Conservation (phyloP, 2,329 filamentous ascomycete genomes). For the Herpotrichia juniperi region DNA sequence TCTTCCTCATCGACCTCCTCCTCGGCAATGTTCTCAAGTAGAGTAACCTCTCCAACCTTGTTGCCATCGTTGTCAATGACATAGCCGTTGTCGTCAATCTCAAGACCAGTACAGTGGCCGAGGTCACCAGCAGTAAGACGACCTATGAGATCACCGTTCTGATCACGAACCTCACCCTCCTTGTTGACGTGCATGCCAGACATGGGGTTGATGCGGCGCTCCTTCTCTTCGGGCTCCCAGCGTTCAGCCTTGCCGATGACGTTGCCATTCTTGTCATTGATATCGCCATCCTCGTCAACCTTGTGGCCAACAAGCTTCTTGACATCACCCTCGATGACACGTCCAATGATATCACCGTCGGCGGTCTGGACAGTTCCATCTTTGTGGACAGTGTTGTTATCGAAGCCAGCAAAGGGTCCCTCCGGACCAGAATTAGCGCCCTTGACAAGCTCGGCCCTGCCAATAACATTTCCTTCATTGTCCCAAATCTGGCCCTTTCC, state of each 20-base stretch:
- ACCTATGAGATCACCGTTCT: conserved; percentile 57
- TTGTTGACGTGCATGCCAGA: conserved; percentile 60
- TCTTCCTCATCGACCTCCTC: conserved; percentile 62
- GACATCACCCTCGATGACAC: conserved; percentile 57
- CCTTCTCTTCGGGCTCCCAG: conserved; percentile 61
- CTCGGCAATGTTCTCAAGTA: conserved; percentile 66
- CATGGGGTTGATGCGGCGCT: conserved; percentile 65
- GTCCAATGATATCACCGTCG: conserved; percentile 55
- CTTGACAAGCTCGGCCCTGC: conserved; percentile 62
- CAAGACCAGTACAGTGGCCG: conserved; percentile 58
- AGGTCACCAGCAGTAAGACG: conserved; percentile 58
- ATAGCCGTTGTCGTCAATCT: conserved; percentile 60
- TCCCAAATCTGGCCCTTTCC: conserved; percentile 69
- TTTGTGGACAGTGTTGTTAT: conserved; percentile 61
- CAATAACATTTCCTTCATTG: conserved; percentile 66
- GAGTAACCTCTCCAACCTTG: conserved; percentile 67
- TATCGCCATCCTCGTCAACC: conserved; percentile 59
- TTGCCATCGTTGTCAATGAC: conserved; percentile 63
- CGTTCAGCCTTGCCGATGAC: conserved; percentile 59
- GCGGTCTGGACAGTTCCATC: conserved; percentile 61
- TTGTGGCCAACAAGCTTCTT: conserved; percentile 58
- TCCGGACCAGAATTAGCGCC: conserved; percentile 58
- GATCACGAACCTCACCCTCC: conserved; percentile 59
- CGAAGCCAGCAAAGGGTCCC: conserved; percentile 66
- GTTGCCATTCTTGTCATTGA: conserved; percentile 61